Evolutionary conservation across 306 rosid species (phyloP).

Genomic region (Corylus americana): DNA sequence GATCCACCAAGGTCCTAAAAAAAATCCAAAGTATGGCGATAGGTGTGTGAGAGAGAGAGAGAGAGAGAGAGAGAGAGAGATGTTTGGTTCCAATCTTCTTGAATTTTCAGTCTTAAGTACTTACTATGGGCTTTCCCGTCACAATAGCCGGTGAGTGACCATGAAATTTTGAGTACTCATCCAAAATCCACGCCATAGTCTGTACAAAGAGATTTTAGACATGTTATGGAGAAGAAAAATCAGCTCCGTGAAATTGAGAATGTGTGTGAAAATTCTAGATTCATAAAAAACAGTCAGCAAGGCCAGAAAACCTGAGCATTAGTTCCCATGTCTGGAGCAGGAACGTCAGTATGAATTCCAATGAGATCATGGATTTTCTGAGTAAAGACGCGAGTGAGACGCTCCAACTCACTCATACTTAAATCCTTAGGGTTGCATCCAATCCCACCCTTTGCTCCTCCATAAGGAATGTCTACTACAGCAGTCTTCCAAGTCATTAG

Average conservation of each 20-base stretch:
- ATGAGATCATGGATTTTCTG: conserved; percentile 67
- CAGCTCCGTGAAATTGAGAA: not conserved
- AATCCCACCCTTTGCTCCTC: conserved; percentile 75
- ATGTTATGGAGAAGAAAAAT: not conserved
- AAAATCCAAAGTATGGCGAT: not conserved
- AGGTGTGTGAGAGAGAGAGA: not conserved
- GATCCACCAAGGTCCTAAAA: conserved; percentile 65
- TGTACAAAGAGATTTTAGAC: conserved; percentile 15
- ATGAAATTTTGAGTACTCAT: conserved; percentile 67
- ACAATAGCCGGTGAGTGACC: conserved; percentile 69
- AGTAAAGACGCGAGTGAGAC: conserved; percentile 66
- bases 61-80: not conserved
- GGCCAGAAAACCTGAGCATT: conserved; percentile 48
- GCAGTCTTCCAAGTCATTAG: conserved; percentile 80
- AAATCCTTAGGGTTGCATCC: conserved; percentile 60
- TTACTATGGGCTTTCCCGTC: conserved; percentile 67
- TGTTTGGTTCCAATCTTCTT: not conserved
- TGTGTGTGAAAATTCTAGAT: not conserved
- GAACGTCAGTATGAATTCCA: conserved; percentile 63
- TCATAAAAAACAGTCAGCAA: not conserved
- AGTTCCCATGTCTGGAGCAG: conserved; percentile 75
- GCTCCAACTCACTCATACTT: conserved; percentile 55
- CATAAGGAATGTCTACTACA: conserved; percentile 66
- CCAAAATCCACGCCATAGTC: conserved; percentile 76
- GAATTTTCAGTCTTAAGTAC: conserved; percentile 12